Conservation (phyloP, 495 filamentous ascomycete genomes). For the Glutinoglossum americanum region DNA sequence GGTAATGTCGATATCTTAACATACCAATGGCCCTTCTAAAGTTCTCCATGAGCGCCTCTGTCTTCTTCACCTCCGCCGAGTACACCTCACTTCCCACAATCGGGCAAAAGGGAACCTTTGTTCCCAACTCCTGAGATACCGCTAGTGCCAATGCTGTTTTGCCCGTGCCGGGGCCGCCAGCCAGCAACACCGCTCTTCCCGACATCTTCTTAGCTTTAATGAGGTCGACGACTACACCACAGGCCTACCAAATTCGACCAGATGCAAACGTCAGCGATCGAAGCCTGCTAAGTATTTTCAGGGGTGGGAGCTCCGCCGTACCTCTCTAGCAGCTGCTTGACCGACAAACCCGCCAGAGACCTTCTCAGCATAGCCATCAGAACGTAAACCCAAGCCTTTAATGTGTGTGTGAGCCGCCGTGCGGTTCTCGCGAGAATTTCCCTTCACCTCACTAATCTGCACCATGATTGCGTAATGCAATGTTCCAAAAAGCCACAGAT, state of each 20-base stretch:
- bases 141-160: slow-evolving; percentile 92
- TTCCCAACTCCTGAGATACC: slow-evolving; percentile 85
- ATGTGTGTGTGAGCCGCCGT: slow-evolving; percentile 96
- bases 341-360: slow-evolving; percentile 69
- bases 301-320: slow-evolving; percentile 13
- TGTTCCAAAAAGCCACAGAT: background rate
- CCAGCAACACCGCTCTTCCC: slow-evolving; percentile 76
- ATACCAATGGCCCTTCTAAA: slow-evolving; percentile 83
- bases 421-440: slow-evolving; percentile 82
- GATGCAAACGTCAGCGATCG: background rate
- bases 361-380: slow-evolving; percentile 62
- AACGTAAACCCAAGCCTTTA: slow-evolving; percentile 67
- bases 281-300: background rate
- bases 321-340: slow-evolving; percentile 72
- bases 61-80: slow-evolving; percentile 96
- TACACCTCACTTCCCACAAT: slow-evolving; percentile 96
- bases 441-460: slow-evolving; percentile 88
- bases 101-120: slow-evolving; percentile 91
- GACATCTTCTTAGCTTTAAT: slow-evolving; percentile 94
- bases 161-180: slow-evolving; percentile 82
- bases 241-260: slow-evolving; percentile 33
- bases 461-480: slow-evolving; percentile 37
- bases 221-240: slow-evolving; percentile 83
- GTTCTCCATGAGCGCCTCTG: slow-evolving; percentile 95
- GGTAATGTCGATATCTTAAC: slow-evolving; percentile 6